These are phyloP conservation scores for Wickerhamiella bombiphila DNA, from an alignment of 805 yeast species.

Conservation along the genomic window DNA sequence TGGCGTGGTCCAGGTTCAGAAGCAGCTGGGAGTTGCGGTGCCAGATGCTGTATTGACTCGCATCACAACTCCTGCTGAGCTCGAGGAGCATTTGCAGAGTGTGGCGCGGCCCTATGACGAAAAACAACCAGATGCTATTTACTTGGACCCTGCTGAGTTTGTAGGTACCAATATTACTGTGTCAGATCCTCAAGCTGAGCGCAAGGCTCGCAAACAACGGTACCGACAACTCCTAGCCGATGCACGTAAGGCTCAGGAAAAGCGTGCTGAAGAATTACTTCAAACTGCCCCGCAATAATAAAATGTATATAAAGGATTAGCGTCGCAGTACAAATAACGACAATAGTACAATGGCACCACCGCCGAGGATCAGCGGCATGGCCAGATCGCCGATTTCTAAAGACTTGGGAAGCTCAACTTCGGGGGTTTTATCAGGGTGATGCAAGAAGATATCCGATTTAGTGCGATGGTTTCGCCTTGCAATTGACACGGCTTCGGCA, in stretches of 20 bases:
- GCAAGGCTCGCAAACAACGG: conserved; percentile 31
- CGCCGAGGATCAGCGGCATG: conserved; percentile 5
- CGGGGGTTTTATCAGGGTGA: conserved; percentile 33
- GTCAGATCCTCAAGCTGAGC: conserved; percentile 37
- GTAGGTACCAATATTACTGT: conserved; percentile 34
- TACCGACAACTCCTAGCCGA: conserved; percentile 33
- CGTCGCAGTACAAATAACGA: conserved; percentile 5
- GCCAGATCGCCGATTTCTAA: conserved; percentile 1
- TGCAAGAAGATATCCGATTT: conserved; percentile 65
- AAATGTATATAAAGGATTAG: background rate
- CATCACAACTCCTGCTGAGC: conserved; percentile 27
- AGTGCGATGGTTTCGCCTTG: conserved; percentile 33
- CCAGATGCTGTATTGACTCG: conserved; percentile 37
- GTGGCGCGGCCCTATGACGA: conserved; percentile 38
- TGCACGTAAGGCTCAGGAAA: conserved; percentile 28
- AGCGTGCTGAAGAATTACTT: conserved; percentile 16
- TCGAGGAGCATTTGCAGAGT: conserved; percentile 28
- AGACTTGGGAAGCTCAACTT: conserved; percentile 3
- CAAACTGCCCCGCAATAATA: background rate
- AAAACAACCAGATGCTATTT: conserved; percentile 62
- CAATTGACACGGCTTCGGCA: conserved; percentile 51
- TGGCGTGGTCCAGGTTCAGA: conserved; percentile 35
- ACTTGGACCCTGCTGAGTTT: conserved; percentile 41
- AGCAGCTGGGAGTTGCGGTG: conserved; percentile 35
- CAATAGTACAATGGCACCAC: conserved; percentile 4